Percentiles rank a stretch among this genome's conserved stretches.
These are phyloP conservation scores for Populus alba DNA, from an alignment of 345 rosid genomes.

Conservation along the genomic window DNA sequence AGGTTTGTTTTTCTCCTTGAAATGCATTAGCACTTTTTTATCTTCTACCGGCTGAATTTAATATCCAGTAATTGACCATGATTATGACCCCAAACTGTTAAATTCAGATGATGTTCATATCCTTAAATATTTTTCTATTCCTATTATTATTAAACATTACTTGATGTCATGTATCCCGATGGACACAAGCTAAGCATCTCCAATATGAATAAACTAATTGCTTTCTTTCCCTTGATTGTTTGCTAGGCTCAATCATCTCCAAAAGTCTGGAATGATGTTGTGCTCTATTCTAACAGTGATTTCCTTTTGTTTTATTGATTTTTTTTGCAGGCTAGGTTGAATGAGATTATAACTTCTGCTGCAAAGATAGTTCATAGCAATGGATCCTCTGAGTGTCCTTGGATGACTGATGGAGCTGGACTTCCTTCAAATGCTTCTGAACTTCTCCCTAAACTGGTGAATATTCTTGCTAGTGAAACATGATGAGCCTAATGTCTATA, in stretches of 20 bases:
- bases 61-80: not conserved
- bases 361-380: slow-evolving; percentile 45
- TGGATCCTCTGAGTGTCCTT: slow-evolving; percentile 64
- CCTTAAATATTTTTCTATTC: not conserved
- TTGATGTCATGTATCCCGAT: not conserved
- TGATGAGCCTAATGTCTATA: not conserved
- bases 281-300: not conserved
- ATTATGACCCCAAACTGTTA: not conserved
- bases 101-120: not conserved
- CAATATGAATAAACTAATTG: not conserved
- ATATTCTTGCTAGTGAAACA: not conserved
- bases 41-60: not conserved
- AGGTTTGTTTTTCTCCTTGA: slow-evolving; percentile 52
- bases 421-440: slow-evolving; percentile 75
- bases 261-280: not conserved
- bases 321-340: slow-evolving; percentile 71
- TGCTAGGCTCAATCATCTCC: not conserved
- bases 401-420: slow-evolving; percentile 99
- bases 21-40: slow-evolving; percentile 6
- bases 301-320: slow-evolving; percentile 11
- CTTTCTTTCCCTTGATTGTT: not conserved
- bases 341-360: slow-evolving; percentile 72
- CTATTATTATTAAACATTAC: not conserved
- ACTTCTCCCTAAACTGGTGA: slow-evolving; percentile 77
- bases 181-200: not conserved